A percentile compares a stretch with the other conserved stretches of the same genome.
Evolutionary conservation across 148 eudicot species (phyloP).

Genomic region (Rhododendron williamsianum): DNA sequence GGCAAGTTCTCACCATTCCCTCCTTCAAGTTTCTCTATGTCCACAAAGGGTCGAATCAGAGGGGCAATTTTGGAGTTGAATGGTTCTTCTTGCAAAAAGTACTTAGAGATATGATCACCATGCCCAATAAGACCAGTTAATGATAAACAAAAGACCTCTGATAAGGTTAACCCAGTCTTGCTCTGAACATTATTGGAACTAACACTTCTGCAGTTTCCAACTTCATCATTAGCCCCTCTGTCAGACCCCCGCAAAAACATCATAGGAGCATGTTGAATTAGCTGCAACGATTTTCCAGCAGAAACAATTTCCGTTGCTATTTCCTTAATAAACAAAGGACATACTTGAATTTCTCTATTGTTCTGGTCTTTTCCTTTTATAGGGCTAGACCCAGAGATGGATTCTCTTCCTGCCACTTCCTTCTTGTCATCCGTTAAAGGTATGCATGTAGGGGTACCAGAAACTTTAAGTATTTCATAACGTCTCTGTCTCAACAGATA

Average conservation of each 20-base stretch:
- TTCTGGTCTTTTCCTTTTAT: conserved; percentile 30
- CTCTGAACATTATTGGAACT: conserved; percentile 13
- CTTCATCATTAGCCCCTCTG: conserved; percentile 20
- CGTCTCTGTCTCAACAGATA: conserved; percentile 46
- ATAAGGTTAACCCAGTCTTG: conserved; percentile 53
- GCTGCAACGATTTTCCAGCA: conserved; percentile 94
- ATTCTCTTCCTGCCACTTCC: conserved; percentile 23
- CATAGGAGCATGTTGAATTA: conserved; percentile 64
- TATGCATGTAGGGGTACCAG: conserved; percentile 18
- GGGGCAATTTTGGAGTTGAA: conserved; percentile 29
- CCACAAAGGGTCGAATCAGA: conserved; percentile 19
- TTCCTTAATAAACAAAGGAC: conserved; percentile 79
- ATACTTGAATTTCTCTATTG: conserved; percentile 38
- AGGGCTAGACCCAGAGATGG: conserved; percentile 19
- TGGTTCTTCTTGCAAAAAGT: conserved; percentile 43
- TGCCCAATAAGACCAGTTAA: conserved; percentile 74
- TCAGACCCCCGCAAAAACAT: conserved; percentile 23
- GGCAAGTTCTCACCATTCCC: conserved; percentile 21
- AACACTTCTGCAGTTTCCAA: conserved; percentile 15
- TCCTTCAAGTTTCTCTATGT: conserved; percentile 18
- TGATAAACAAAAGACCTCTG: conserved; percentile 80
- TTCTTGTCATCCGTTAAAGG: conserved; percentile 14
- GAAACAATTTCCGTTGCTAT: conserved; percentile 70
- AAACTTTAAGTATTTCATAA: conserved; percentile 34
- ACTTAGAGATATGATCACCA: conserved; percentile 74